Conservation (phyloP, 163 green algal genomes). For the Scenedesmus sp. region DNA sequence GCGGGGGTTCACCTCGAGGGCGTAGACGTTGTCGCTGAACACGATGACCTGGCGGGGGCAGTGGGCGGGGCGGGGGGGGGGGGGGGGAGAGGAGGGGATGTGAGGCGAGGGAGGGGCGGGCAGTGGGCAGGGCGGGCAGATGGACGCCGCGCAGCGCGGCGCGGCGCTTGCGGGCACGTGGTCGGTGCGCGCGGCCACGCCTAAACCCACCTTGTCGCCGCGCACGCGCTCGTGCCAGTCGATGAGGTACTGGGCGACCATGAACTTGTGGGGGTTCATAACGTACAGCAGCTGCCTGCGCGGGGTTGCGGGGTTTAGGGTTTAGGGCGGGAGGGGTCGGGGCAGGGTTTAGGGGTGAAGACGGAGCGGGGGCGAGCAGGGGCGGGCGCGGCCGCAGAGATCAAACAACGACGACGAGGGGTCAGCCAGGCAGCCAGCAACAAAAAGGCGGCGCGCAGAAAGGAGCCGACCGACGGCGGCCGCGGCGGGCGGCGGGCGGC, state of each 20-base stretch:
- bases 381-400: conserved; percentile 35
- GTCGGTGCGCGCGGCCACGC: no score
- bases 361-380: conserved; percentile 47
- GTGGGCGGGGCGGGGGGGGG: no score
- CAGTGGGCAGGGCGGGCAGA: no score
- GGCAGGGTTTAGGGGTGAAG: not conserved
- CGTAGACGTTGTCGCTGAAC: conserved; percentile 97
- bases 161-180: no score
- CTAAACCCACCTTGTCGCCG: conserved; percentile 67
- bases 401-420: not conserved
- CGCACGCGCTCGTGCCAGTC: conserved; percentile 89
- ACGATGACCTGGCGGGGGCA: conserved; percentile 38
- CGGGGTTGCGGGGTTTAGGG: not conserved
- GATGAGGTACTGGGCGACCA: conserved; percentile 89
- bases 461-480: no score
- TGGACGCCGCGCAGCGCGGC: no score
- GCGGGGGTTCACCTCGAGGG: no score
- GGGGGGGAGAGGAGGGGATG: no score
- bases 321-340: not conserved
- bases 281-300: conserved; percentile 85
- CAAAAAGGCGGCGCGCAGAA: no score
- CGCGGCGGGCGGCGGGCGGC: no score
- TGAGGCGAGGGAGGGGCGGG: no score
- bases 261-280: conserved; percentile 99
- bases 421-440: no score